These are phyloP conservation scores for Apiotrichum veenhuisii DNA, from an alignment of 1,284 basidiomycete species.

Conservation along the genomic window DNA sequence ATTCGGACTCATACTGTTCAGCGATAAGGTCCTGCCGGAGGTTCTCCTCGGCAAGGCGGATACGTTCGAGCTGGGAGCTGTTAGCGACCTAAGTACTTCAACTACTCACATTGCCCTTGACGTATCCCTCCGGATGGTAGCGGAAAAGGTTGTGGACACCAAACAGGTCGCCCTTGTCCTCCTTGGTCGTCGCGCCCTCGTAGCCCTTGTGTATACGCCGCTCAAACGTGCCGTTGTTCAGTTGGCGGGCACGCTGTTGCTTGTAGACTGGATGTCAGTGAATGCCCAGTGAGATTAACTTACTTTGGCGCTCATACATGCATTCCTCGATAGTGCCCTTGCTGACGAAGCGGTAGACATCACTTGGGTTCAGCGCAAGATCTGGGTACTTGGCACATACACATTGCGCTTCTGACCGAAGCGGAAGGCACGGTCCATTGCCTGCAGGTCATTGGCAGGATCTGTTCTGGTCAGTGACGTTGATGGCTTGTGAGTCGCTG, in stretches of 20 bases:
- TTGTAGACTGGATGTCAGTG: conserved; percentile 39
- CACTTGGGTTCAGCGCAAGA: conserved; percentile 20
- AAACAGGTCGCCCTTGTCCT: conserved; percentile 44
- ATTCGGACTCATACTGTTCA: conserved; percentile 25
- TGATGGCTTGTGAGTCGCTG: not conserved
- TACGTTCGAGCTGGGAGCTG: conserved; percentile 35
- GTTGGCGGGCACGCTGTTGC: conserved; percentile 37
- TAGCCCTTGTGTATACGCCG: conserved; percentile 41
- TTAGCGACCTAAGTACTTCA: not conserved
- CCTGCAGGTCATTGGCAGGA: conserved; percentile 50
- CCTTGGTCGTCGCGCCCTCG: conserved; percentile 27
- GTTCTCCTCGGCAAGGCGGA: conserved; percentile 30
- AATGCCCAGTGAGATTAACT: not conserved
- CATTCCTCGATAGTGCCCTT: conserved; percentile 54
- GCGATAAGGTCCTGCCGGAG: conserved; percentile 32
- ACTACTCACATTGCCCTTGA: conserved; percentile 30
- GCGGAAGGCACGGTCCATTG: conserved; percentile 54
- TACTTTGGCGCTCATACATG: conserved; percentile 51
- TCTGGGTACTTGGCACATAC: conserved; percentile 20
- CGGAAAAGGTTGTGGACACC: conserved; percentile 48
- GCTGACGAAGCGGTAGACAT: conserved; percentile 55
- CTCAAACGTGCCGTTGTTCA: conserved; percentile 48
- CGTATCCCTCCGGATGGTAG: conserved; percentile 41
- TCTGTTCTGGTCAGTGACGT: conserved; percentile 23
- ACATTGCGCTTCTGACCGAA: conserved; percentile 56